Evolutionary conservation across 2,329 filamentous ascomycete genomes (phyloP).

Genomic region (Fusarium praegraminearum): DNA sequence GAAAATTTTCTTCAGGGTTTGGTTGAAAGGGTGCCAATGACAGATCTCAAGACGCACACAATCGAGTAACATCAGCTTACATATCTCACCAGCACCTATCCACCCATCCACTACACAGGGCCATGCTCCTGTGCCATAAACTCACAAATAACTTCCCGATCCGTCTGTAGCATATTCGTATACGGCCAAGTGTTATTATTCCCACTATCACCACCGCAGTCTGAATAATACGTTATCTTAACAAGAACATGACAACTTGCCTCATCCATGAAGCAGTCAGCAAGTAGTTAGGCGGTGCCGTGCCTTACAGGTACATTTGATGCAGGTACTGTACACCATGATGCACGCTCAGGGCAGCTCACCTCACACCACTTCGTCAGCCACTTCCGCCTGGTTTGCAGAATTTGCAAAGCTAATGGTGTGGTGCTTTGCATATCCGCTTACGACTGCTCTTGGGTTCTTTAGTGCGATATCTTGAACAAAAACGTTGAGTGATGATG

Average conservation of each 20-base stretch:
- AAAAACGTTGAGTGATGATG: constrained; percentile 10
- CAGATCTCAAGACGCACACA: constrained; percentile 24
- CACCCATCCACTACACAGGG: constrained; percentile 1
- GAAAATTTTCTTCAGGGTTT: constrained; percentile 4
- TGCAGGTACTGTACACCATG: constrained; percentile 22
- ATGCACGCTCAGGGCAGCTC: constrained; percentile 2
- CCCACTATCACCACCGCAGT: neutral
- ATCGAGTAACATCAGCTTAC: constrained; percentile 20
- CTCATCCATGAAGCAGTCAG: constrained; percentile 2
- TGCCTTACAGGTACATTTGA: constrained; percentile 14
- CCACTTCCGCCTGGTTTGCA: constrained; percentile 23
- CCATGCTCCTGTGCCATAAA: constrained; percentile 17
- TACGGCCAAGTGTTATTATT: neutral
- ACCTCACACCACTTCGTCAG: constrained; percentile 19
- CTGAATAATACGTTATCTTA: neutral
- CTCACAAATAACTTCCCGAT: constrained; percentile 3
- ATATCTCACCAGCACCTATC: neutral
- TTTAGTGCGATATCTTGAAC: constrained; percentile 12
- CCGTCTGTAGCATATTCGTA: constrained; percentile 13
- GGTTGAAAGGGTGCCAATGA: constrained; percentile 1
- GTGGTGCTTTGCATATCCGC: constrained; percentile 24
- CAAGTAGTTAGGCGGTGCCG: constrained; percentile 9
- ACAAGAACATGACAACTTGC: constrained; percentile 3
- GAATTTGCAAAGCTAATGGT: constrained; percentile 21
- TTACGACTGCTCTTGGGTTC: constrained; percentile 22